Percentiles rank a stretch among this genome's conserved stretches.
These are phyloP conservation scores for Copromyces sp. DNA, from an alignment of 495 filamentous ascomycete species.

Conservation along the genomic window DNA sequence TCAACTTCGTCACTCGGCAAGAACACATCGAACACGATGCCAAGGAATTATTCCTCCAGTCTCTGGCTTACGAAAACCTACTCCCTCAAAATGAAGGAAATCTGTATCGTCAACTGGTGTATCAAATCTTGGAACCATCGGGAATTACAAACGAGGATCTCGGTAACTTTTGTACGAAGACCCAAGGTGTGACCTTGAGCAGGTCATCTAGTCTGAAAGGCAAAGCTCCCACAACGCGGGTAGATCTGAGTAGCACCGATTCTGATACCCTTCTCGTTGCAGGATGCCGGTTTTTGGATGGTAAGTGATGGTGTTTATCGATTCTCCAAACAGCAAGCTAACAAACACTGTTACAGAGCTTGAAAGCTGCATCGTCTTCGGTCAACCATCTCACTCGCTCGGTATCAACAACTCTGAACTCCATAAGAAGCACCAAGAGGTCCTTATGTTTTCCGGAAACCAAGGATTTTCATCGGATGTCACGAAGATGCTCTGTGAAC, in stretches of 20 bases:
- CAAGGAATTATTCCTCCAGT: slow-evolving; percentile 30
- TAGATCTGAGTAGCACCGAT: slow-evolving; percentile 1
- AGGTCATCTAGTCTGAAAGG: slow-evolving; percentile 26
- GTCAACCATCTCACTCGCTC: slow-evolving; percentile 11
- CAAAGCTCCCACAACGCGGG: slow-evolving; percentile 18
- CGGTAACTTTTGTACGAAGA: background rate
- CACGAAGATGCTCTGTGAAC: slow-evolving; percentile 19
- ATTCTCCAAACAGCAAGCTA: background rate
- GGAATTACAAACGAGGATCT: slow-evolving; percentile 12
- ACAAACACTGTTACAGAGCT: slow-evolving; percentile 23
- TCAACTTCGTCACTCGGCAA: slow-evolving; percentile 33
- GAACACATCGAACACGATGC: slow-evolving; percentile 16
- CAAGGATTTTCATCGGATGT: slow-evolving; percentile 19
- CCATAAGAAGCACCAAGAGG: slow-evolving; percentile 23
- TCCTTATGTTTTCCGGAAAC: slow-evolving; percentile 11
- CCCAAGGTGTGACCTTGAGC: background rate
- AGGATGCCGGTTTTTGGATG: slow-evolving; percentile 40
- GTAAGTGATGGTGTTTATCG: slow-evolving; percentile 14
- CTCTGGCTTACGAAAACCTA: slow-evolving; percentile 23
- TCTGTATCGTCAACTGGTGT: slow-evolving; percentile 24
- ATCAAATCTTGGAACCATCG: slow-evolving; percentile 30
- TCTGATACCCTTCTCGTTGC: slow-evolving; percentile 26
- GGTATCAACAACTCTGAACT: slow-evolving; percentile 26
- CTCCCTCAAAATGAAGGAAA: slow-evolving; percentile 19
- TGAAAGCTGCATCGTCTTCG: slow-evolving; percentile 29